Percentiles rank a stretch among this genome's conserved stretches.
phyloP scores from a whole-genome alignment of 1,139 yeast genomes.

The Blastobotrys serpentis region DNA sequence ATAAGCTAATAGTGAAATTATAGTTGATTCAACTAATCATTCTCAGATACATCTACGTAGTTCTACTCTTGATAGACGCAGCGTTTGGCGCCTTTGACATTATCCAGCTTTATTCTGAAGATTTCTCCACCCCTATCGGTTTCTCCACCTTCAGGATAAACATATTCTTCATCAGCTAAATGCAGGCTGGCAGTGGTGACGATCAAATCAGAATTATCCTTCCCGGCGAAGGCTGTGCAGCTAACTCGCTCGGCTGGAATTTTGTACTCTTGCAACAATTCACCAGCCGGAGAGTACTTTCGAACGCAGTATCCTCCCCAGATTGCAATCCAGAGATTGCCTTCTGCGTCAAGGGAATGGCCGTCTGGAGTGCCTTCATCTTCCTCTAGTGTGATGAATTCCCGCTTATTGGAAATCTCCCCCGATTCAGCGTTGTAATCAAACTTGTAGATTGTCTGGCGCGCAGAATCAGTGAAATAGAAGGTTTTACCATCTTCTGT shows the following conservation, averaged over 20 bases:
- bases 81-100: constrained; percentile 21
- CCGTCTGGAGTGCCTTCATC: constrained; percentile 97
- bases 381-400: constrained; percentile 31
- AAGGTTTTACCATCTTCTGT: constrained; percentile 49
- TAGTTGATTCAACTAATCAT: background rate
- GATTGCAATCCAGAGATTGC: constrained; percentile 67
- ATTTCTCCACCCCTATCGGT: constrained; percentile 61
- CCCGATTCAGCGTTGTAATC: constrained; percentile 56
- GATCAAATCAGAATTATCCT: constrained; percentile 54
- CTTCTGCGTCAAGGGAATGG: constrained; percentile 57
- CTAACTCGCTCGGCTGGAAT: constrained; percentile 66
- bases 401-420: constrained; percentile 45
- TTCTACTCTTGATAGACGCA: constrained; percentile 14
- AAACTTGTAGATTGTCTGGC: constrained; percentile 57
- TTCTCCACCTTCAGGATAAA: constrained; percentile 23
- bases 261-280: constrained; percentile 49
- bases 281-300: constrained; percentile 40
- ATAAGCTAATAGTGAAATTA: too few relatives aligned
- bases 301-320: constrained; percentile 62
- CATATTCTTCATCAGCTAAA: constrained; percentile 39
- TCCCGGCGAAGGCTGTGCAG: constrained; percentile 74
- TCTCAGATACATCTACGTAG: background rate
- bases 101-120: constrained; percentile 41
- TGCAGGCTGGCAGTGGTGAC: constrained; percentile 65
- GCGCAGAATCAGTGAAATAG: constrained; percentile 72